Percentiles rank a stretch among this genome's conserved stretches.
phyloP scores from a whole-genome alignment of 371 early-diverging fungal species.

The Blastocladiella emersonii region DNA sequence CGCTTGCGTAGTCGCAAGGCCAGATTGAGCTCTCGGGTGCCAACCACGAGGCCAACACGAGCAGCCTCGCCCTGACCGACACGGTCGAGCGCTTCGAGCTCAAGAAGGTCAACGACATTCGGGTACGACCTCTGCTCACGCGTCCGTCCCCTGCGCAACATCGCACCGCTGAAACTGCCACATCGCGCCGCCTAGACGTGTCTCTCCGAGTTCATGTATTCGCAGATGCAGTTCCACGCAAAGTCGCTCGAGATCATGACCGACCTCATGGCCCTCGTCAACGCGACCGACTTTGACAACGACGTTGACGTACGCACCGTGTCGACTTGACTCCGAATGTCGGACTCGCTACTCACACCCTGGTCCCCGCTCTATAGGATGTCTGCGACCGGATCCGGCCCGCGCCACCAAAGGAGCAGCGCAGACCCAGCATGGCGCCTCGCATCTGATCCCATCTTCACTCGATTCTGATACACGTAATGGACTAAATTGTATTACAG shows the following conservation, averaged over 20 bases:
- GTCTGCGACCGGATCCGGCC: neutral
- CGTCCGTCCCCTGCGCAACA: constrained; percentile 16
- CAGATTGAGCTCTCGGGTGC: constrained; percentile 5
- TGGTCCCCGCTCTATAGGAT: neutral
- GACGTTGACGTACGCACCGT: constrained; percentile 7
- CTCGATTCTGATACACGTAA: no score
- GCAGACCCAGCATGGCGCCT: neutral
- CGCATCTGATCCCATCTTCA: no score
- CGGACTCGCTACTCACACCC: constrained; percentile 42
- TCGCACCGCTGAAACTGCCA: no score
- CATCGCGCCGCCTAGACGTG: neutral
- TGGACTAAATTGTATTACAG: no score
- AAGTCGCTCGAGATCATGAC: constrained; percentile 1
- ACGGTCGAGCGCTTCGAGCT: constrained; percentile 3
- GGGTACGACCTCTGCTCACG: constrained; percentile 13
- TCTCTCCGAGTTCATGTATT: neutral
- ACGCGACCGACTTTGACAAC: constrained; percentile 1
- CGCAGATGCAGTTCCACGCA: neutral
- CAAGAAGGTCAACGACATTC: constrained; percentile 2
- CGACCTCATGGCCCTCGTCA: constrained; percentile 1
- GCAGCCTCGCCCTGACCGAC: neutral
- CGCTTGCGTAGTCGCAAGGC: neutral
- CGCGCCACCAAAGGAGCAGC: neutral
- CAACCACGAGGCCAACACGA: constrained; percentile 1
- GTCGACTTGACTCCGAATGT: constrained; percentile 5